Percentiles rank a stretch among this genome's conserved stretches.
phyloP scores from a whole-genome alignment of 1,139 yeast genomes.

The Arxiozyma bovina region DNA sequence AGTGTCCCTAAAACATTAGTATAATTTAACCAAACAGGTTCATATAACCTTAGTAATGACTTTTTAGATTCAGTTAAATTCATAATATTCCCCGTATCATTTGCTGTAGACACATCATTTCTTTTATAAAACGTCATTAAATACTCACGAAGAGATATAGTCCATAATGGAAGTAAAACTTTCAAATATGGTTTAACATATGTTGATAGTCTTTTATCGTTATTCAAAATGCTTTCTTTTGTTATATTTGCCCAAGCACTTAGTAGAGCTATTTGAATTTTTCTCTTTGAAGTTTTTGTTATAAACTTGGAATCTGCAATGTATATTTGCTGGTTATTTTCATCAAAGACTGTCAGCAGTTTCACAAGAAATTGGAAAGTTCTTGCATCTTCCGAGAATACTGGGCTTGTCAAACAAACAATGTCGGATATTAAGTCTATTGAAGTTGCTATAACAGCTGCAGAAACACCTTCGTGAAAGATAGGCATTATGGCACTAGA shows the following conservation, averaged over 20 bases:
- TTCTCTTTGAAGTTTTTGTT: conserved; percentile 46
- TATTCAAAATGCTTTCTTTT: conserved; percentile 37
- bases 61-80: conserved; percentile 12
- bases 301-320: conserved; percentile 36
- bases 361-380: conserved; percentile 59
- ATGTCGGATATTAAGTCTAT: conserved; percentile 74
- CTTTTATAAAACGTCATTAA: conserved; percentile 49
- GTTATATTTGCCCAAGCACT: conserved; percentile 85
- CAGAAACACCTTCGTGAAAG: conserved; percentile 65
- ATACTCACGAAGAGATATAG: conserved; percentile 62
- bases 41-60: conserved; percentile 46
- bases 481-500: conserved; percentile 86
- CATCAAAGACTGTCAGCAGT: conserved; percentile 50
- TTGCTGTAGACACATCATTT: conserved; percentile 17
- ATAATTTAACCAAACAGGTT: conserved; percentile 68
- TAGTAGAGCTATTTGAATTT: conserved; percentile 61
- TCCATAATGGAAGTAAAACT: conserved; percentile 69
- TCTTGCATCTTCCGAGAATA: conserved; percentile 44
- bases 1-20: conserved; percentile 68
- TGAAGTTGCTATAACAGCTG: conserved; percentile 69
- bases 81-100: conserved; percentile 17
- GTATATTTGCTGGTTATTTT: conserved; percentile 18
- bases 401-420: conserved; percentile 48
- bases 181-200: conserved; percentile 54
- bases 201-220: conserved; percentile 32